Percentiles rank a stretch among this genome's conserved stretches.
Evolutionary conservation across 306 rosid species (phyloP).

Genomic region (Lablab purpureus): DNA sequence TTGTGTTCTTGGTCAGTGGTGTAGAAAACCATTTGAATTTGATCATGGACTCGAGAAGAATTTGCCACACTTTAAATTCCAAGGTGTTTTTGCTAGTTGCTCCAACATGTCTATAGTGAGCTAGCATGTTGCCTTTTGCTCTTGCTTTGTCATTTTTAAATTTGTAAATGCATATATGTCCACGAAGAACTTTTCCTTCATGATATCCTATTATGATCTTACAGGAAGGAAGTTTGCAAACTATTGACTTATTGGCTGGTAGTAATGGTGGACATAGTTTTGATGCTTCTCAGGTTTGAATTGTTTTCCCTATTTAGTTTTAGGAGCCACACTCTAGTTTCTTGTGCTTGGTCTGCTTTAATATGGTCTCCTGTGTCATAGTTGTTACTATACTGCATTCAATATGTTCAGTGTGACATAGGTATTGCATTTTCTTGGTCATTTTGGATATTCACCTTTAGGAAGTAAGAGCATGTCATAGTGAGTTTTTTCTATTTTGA

Average conservation of each 20-base stretch:
- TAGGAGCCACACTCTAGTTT: constrained; percentile 26
- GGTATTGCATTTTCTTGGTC: constrained; percentile 38
- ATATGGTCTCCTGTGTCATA: constrained; percentile 39
- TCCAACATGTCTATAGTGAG: not conserved
- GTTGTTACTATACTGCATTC: constrained; percentile 28
- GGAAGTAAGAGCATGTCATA: constrained; percentile 15
- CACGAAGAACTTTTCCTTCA: constrained; percentile 24
- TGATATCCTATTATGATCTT: constrained; percentile 47
- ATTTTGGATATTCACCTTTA: constrained; percentile 24
- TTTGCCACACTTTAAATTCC: not conserved
- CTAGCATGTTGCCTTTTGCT: constrained; percentile 27
- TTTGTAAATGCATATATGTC: constrained; percentile 27
- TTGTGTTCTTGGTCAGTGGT: not conserved
- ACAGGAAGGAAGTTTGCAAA: constrained; percentile 79
- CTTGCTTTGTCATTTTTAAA: constrained; percentile 21
- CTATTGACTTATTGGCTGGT: constrained; percentile 75
- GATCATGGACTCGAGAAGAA: not conserved
- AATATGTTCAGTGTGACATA: constrained; percentile 37
- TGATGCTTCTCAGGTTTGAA: constrained; percentile 82
- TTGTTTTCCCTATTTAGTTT: constrained; percentile 34
- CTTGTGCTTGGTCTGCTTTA: constrained; percentile 31
- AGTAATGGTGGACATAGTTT: constrained; percentile 73
- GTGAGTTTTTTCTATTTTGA: constrained; percentile 23
- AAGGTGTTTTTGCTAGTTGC: constrained; percentile 1
- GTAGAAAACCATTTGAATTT: constrained; percentile 1